Percentiles rank a stretch among this genome's conserved stretches.
Evolutionary conservation across 2,329 filamentous ascomycete genomes (phyloP).

Genomic region (Penicillium decumbens): DNA sequence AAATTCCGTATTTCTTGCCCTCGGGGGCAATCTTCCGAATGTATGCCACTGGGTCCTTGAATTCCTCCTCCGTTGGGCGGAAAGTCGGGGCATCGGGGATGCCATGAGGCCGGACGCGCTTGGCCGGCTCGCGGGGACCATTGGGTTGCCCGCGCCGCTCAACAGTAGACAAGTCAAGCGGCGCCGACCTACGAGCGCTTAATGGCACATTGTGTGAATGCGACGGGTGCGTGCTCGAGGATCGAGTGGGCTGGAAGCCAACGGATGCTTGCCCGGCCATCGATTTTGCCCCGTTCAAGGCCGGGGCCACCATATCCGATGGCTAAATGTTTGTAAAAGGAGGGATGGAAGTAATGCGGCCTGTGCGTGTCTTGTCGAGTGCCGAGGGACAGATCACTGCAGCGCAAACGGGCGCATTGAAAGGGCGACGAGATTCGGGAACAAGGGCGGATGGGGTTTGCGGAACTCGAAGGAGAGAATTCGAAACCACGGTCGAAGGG

Average conservation of each 20-base stretch:
- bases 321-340: conserved; percentile 10
- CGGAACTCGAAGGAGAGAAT: background rate
- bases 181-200: conserved; percentile 60
- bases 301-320: conserved; percentile 45
- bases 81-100: conserved; percentile 88
- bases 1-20: conserved; percentile 81
- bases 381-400: conserved; percentile 25
- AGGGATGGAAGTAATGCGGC: conserved; percentile 8
- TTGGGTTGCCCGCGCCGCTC: conserved; percentile 83
- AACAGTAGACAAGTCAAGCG: conserved; percentile 81
- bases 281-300: conserved; percentile 39
- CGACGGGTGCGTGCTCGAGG: conserved; percentile 41
- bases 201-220: conserved; percentile 53
- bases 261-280: conserved; percentile 32
- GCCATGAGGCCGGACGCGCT: conserved; percentile 74
- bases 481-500: background rate
- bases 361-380: conserved; percentile 29
- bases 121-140: conserved; percentile 68
- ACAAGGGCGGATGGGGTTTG: conserved; percentile 16
- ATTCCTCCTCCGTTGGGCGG: conserved; percentile 85
- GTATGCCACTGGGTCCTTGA: conserved; percentile 88
- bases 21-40: conserved; percentile 87
- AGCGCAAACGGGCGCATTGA: conserved; percentile 37
- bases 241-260: conserved; percentile 36
- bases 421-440: conserved; percentile 11